Conservation (phyloP, 2,329 filamentous ascomycete species). For the Clonostachys rosea region DNA sequence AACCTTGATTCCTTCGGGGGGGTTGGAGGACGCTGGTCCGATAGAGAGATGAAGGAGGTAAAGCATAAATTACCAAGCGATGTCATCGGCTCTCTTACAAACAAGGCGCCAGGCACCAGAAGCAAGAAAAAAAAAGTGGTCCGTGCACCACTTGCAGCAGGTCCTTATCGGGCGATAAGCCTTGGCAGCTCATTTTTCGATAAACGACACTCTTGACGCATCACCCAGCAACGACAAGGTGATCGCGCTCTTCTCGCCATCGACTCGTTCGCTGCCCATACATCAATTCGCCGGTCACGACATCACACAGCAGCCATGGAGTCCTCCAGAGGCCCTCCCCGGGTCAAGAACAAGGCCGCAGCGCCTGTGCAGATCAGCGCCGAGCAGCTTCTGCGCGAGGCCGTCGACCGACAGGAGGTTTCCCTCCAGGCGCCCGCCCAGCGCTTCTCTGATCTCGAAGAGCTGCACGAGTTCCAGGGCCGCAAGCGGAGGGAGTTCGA, state of each 20-base stretch:
- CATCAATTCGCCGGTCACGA: no score
- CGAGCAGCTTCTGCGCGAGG: constrained; percentile 94
- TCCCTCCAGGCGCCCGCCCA: constrained; percentile 86
- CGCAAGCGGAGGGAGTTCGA: constrained; percentile 96
- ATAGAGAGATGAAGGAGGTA: background rate
- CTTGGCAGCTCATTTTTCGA: background rate
- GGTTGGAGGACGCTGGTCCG: background rate
- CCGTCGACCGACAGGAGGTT: constrained; percentile 91
- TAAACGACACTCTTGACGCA: background rate
- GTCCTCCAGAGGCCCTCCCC: constrained; percentile 80
- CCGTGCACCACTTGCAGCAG: background rate
- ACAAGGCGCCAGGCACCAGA: background rate
- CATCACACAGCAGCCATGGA: constrained; percentile 62
- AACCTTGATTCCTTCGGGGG: background rate
- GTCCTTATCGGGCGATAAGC: constrained; percentile 1
- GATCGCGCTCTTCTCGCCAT: background rate
- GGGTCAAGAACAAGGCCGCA: constrained; percentile 98
- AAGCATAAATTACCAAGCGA: background rate
- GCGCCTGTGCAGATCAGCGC: constrained; percentile 90
- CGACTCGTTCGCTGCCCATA: no score
- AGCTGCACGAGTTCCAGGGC: constrained; percentile 95
- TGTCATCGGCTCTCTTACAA: background rate
- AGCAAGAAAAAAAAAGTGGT: background rate
- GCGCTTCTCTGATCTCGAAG: constrained; percentile 92
- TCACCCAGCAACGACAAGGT: background rate